These are phyloP conservation scores for Diplotaxis tenuifolia DNA, from an alignment of 345 rosid species.

Conservation along the genomic window DNA sequence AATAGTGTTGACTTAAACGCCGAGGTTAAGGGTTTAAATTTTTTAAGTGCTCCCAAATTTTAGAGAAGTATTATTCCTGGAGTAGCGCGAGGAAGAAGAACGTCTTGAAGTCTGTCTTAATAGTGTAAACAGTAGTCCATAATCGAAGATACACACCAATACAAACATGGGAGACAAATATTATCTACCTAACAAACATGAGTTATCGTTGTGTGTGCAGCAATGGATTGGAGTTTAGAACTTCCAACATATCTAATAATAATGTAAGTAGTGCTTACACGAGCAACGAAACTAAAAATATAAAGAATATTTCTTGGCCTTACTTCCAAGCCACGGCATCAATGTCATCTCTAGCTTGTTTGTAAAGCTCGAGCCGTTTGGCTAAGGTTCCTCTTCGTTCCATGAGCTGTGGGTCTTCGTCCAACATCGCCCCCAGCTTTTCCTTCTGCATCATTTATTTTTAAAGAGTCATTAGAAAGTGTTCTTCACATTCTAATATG, in stretches of 20 bases:
- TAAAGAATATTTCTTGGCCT: constrained; percentile 26
- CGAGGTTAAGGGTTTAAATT: no score
- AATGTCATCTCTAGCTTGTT: constrained; percentile 94
- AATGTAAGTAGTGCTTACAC: constrained; percentile 18
- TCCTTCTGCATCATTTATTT: constrained; percentile 60
- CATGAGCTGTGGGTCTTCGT: constrained; percentile 97
- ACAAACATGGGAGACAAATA: constrained; percentile 21
- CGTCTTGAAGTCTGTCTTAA: background rate
- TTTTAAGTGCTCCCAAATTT: no score
- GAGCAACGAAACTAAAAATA: constrained; percentile 9
- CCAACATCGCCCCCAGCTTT: constrained; percentile 87
- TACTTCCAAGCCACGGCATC: constrained; percentile 94
- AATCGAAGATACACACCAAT: constrained; percentile 29
- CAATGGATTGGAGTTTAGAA: constrained; percentile 14
- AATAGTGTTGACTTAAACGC: no score
- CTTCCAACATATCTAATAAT: constrained; percentile 21
- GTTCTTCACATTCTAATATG: background rate
- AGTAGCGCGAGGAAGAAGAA: background rate
- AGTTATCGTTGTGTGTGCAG: constrained; percentile 5
- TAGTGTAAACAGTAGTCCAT: constrained; percentile 6
- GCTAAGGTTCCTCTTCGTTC: constrained; percentile 70
- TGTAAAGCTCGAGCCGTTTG: constrained; percentile 89
- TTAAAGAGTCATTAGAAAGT: background rate
- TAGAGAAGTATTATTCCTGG: no score
- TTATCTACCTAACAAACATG: constrained; percentile 11